Base-by-base conservation (phyloP, 768 basidiomycete species). In the Lyophyllum semitale region DNA sequence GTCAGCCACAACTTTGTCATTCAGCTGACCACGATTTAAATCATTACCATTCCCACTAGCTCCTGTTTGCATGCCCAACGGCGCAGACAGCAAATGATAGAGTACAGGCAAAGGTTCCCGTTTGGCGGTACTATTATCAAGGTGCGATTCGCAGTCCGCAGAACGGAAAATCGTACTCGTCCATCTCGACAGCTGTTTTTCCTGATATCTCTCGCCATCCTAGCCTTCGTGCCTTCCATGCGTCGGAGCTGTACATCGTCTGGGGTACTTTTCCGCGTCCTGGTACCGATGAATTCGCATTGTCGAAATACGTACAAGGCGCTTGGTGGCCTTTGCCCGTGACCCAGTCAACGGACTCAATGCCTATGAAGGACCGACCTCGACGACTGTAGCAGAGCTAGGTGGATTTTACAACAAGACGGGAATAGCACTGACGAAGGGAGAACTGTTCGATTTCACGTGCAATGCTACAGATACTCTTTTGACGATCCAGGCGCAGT, bases 311-410 rank as follows among this genome's bases (percentile, higher is more conserved):
- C 54, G 59, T 73, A 1, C 73, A 74, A 57, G 57, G 60, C 9
- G 72, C 71, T 1, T 76, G 75, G 71, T 73, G 2, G 63, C 67
- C 5, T 76, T 76, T 51, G 74, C 73, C 20, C 64, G 68, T 20
- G 66, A 74, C 55, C 75, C 75, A n/a, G n/a, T n/a, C n/a, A n/a
- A n/a, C n/a, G n/a, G n/a, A n/a, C n/a, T n/a, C n/a, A n/a, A n/a
- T n/a, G n/a, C n/a, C n/a, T n/a, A n/a, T n/a, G n/a, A n/a, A n/a
- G n/a, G n/a, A n/a, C n/a, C n/a, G n/a, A n/a, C n/a, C n/a, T n/a
- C n/a, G n/a, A n/a, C n/a, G n/a, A n/a, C n/a, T n/a, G n/a, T n/a
- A n/a, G n/a, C n/a, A n/a, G n/a, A n/a, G n/a, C n/a, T n/a, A n/a
- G n/a, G n/a, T n/a, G n/a, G n/a, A n/a, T n/a, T n/a, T n/a, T n/a